Percentiles rank a stretch among this genome's conserved stretches.
phyloP scores from a whole-genome alignment of 257 asterid genomes.

The Sherardia arvensis region DNA sequence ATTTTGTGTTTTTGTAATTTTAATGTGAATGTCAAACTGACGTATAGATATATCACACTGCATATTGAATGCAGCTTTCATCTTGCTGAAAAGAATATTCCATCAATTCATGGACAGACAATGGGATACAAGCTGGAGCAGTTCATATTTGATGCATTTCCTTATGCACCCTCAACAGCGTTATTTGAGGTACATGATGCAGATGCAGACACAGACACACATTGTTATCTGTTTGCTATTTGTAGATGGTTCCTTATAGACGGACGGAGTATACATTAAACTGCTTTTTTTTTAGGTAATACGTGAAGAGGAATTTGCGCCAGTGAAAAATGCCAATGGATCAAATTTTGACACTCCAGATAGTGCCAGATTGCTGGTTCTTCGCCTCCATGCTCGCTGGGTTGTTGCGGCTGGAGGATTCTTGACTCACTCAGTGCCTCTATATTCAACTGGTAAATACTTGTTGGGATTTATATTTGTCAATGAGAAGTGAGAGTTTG shows the following conservation, averaged over 20 bases:
- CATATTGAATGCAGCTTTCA: conserved; percentile 56
- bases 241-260: not conserved
- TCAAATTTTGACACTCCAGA: conserved; percentile 92
- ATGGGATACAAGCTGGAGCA: conserved; percentile 84
- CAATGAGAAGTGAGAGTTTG: not conserved
- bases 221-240: not conserved
- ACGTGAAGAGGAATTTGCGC: conserved; percentile 98
- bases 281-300: conserved; percentile 39
- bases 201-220: not conserved
- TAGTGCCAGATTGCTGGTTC: conserved; percentile 81
- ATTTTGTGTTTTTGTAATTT: not conserved
- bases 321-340: conserved; percentile 88
- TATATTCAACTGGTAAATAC: conserved; percentile 69
- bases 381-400: conserved; percentile 93
- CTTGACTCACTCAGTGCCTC: conserved; percentile 93
- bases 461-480: not conserved
- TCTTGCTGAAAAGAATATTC: conserved; percentile 81
- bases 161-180: conserved; percentile 83
- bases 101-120: conserved; percentile 76
- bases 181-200: conserved; percentile 81
- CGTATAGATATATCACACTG: conserved; percentile 7
- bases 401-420: conserved; percentile 98
- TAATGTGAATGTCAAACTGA: conserved; percentile 7
- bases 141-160: conserved; percentile 91
- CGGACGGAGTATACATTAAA: too few relatives aligned